Evolutionary conservation across 2,329 filamentous ascomycete species (phyloP).

Genomic region (Pestalotiopsis sp.): DNA sequence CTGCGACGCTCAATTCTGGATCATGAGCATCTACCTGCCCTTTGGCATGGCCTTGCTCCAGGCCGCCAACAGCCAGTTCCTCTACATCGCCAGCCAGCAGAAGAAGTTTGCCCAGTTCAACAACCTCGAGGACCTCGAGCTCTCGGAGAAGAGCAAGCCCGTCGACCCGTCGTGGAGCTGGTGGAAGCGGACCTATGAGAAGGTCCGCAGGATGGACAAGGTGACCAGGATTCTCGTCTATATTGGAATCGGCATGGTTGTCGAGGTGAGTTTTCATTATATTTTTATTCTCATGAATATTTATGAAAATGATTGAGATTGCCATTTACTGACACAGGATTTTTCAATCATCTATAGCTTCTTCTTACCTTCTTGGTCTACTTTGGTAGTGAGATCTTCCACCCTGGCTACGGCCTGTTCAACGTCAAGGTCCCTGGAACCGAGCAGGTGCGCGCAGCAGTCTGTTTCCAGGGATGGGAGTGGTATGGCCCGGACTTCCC

Average conservation of each 20-base stretch:
- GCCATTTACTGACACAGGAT: not conserved
- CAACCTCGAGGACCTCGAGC: constrained; percentile 21
- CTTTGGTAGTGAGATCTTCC: constrained; percentile 67
- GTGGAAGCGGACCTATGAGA: constrained; percentile 27
- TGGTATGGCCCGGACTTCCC: constrained; percentile 49
- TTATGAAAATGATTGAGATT: not conserved
- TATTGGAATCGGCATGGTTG: constrained; percentile 55
- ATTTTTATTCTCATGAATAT: not conserved
- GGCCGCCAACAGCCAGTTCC: constrained; percentile 63
- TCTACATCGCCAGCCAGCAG: constrained; percentile 60
- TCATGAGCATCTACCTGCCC: constrained; percentile 68
- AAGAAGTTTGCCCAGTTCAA: constrained; percentile 38
- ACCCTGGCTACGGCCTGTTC: constrained; percentile 61
- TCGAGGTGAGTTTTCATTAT: constrained; percentile 49
- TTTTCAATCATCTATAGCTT: constrained; percentile 43
- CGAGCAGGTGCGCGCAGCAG: constrained; percentile 48
- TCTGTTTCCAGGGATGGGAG: constrained; percentile 58
- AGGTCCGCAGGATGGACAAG: constrained; percentile 45
- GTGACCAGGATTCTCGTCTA: constrained; percentile 51
- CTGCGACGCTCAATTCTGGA: constrained; percentile 63
- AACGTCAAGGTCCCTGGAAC: constrained; percentile 64
- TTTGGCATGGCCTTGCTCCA: constrained; percentile 69
- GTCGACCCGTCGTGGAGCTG: constrained; percentile 26
- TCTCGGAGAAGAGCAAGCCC: constrained; percentile 21
- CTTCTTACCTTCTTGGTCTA: constrained; percentile 62